These are phyloP conservation scores for Leptodermis oblonga DNA, from an alignment of 257 asterid species.

Conservation along the genomic window DNA sequence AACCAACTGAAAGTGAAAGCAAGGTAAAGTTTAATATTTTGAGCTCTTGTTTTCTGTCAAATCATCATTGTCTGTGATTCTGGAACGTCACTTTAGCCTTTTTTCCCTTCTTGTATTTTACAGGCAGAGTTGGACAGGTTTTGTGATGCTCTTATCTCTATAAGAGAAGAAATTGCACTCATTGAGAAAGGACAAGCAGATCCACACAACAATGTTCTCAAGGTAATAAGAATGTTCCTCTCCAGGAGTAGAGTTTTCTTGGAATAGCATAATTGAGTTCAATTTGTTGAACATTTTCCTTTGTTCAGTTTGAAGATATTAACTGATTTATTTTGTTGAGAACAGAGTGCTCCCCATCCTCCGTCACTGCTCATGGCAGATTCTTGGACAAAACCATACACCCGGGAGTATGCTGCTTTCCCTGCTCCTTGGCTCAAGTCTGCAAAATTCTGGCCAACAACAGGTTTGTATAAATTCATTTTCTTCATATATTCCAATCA, in stretches of 20 bases:
- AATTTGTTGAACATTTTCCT: too few species aligned
- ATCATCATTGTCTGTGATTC: not conserved
- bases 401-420: constrained; percentile 95
- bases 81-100: not conserved
- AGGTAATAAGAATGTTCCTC: constrained; percentile 40
- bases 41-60: not conserved
- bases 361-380: constrained; percentile 97
- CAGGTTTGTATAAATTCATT: constrained; percentile 42
- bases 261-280: too few species aligned
- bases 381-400: constrained; percentile 88
- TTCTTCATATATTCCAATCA: not conserved
- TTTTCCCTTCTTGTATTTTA: not conserved
- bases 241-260: not conserved
- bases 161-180: constrained; percentile 80
- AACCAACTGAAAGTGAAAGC: constrained; percentile 99
- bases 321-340: constrained; percentile 15
- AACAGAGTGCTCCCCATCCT: constrained; percentile 98
- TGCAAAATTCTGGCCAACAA: constrained; percentile 97
- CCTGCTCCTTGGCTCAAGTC: constrained; percentile 94
- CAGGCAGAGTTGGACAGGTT: constrained; percentile 97
- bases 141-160: constrained; percentile 89
- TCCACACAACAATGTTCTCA: constrained; percentile 77
- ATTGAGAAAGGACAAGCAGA: constrained; percentile 91
- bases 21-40: constrained; percentile 48
- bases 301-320: constrained; percentile 14